Evolutionary conservation across 2,329 filamentous ascomycete genomes (phyloP).

Genomic region (Amauroascus niger): DNA sequence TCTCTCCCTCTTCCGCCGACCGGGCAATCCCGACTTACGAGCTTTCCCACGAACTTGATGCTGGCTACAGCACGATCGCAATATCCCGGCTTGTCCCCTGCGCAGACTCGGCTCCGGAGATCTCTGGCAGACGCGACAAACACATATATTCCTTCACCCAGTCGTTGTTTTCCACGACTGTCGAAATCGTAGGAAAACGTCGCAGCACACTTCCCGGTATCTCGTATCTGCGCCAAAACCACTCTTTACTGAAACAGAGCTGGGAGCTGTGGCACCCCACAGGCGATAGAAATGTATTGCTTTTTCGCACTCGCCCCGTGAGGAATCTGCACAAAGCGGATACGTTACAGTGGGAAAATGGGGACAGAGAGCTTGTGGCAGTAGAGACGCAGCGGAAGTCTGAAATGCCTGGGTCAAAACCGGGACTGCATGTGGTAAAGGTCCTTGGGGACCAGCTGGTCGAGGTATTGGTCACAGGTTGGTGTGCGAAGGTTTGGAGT

Average conservation of each 20-base stretch:
- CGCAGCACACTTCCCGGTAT: conserved; percentile 13
- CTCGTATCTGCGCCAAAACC: conserved; percentile 9
- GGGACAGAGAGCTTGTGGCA: conserved; percentile 10
- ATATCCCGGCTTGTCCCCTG: conserved; percentile 14
- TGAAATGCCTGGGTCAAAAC: neutral
- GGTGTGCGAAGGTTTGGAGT: conserved; percentile 18
- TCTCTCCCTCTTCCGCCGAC: conserved; percentile 4
- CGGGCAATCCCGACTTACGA: conserved; percentile 13
- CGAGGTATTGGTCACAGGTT: conserved; percentile 16
- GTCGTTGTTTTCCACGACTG: conserved; percentile 7
- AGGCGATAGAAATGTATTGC: neutral
- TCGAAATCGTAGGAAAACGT: conserved; percentile 17
- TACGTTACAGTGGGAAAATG: conserved; percentile 16
- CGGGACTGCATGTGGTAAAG: conserved; percentile 15
- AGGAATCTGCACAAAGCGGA: conserved; percentile 10
- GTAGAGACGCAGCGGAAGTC: conserved; percentile 12
- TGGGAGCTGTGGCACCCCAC: conserved; percentile 16
- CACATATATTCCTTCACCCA: conserved; percentile 17
- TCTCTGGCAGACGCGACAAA: conserved; percentile 10
- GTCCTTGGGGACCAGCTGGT: conserved; percentile 14
- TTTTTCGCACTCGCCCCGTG: conserved; percentile 16
- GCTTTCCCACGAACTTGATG: conserved; percentile 14
- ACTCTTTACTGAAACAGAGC: conserved; percentile 11
- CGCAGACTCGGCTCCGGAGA: neutral
- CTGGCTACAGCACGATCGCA: conserved; percentile 12